Conservation (phyloP, 176 grass and related monocot genomes). For the Sorghum bicolor region Sorghum_bicolor_NCBIv3 NC_012870.2:17040501-17041000, state of each 20-base stretch:
- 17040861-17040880: slow-evolving; percentile 85
- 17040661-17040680: neutral
- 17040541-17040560: slow-evolving; percentile 57
- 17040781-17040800: neutral
- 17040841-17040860: slow-evolving; percentile 61
- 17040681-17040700: slow-evolving; percentile 12
- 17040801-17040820: neutral
- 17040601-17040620: slow-evolving; percentile 76
- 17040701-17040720: slow-evolving; percentile 95
- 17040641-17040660: neutral
- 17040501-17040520: slow-evolving; percentile 98
- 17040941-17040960: slow-evolving; percentile 19
- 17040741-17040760: slow-evolving; percentile 88
- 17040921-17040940: slow-evolving; percentile 96
- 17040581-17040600: slow-evolving; percentile 88
- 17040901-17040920: slow-evolving; percentile 90
- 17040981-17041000: neutral
- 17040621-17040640: slow-evolving; percentile 31
- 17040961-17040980: neutral
- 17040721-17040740: slow-evolving; percentile 83
- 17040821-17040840: neutral
- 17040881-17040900: slow-evolving; percentile 85
- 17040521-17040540: slow-evolving; percentile 96
- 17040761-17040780: slow-evolving; percentile 80
- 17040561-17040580: slow-evolving; percentile 77